Evolutionary conservation across 345 rosid genomes (phyloP).

Genomic region (Conringia planisiliqua): DNA sequence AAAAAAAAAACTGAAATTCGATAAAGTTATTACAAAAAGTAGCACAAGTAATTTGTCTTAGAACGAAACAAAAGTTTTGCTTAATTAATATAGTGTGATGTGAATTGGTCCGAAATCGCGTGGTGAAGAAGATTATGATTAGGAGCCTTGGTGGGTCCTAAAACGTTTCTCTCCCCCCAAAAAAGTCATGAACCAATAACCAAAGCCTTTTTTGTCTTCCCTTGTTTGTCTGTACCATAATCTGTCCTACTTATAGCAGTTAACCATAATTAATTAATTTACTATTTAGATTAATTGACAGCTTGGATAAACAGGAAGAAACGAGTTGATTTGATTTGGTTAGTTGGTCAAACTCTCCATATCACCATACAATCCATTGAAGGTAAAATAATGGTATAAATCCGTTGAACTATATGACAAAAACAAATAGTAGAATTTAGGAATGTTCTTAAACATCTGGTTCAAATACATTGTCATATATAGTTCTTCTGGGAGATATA

Average conservation of each 20-base stretch:
- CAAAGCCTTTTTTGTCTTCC: slow-evolving; percentile 16
- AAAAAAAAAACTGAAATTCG: no score
- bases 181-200: background rate
- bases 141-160: background rate
- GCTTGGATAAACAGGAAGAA: background rate
- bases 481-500: background rate
- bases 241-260: background rate
- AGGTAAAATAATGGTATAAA: background rate
- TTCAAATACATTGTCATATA: background rate
- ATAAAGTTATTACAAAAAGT: background rate
- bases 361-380: background rate
- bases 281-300: slow-evolving; percentile 3
- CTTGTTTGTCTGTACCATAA: slow-evolving; percentile 6
- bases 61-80: background rate
- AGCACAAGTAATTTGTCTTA: background rate
- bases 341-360: background rate
- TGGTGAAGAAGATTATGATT: slow-evolving; percentile 7
- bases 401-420: background rate
- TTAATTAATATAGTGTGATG: background rate
- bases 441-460: background rate
- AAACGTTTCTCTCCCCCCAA: background rate
- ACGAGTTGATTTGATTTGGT: slow-evolving; percentile 9
- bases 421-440: background rate
- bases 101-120: background rate
- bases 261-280: background rate